phyloP scores from a whole-genome alignment of 1,139 yeast species.

The Geotrichum restrictum region DNA sequence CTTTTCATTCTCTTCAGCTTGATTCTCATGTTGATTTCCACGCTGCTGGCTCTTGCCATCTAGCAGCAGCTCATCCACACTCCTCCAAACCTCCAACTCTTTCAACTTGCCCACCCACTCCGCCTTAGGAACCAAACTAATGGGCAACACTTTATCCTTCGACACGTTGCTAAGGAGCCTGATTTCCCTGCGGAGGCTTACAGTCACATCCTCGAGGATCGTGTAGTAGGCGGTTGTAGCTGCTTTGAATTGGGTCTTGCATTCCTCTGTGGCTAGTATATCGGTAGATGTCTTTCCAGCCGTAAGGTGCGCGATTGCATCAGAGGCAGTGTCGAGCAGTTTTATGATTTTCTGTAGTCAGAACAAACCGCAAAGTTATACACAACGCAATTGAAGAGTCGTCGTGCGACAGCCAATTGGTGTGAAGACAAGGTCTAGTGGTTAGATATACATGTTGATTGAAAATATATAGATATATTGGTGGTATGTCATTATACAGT shows the following conservation, averaged over 20 bases:
- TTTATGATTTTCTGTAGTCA: slow-evolving; percentile 36
- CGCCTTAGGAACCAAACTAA: slow-evolving; percentile 38
- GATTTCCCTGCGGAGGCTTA: slow-evolving; percentile 42
- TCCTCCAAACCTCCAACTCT: slow-evolving; percentile 35
- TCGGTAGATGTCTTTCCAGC: slow-evolving; percentile 37
- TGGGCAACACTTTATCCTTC: slow-evolving; percentile 40
- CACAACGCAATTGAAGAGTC: too few species aligned
- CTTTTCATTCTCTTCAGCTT: background rate
- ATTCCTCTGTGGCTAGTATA: slow-evolving; percentile 27
- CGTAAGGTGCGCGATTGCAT: slow-evolving; percentile 40
- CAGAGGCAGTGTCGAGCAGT: slow-evolving; percentile 42
- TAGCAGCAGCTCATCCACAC: slow-evolving; percentile 24
- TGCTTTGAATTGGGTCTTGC: slow-evolving; percentile 36
- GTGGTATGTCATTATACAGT: too few species aligned
- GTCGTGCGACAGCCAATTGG: too few species aligned
- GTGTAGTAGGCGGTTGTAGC: slow-evolving; percentile 33
- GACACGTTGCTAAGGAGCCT: slow-evolving; percentile 41
- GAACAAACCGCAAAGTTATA: background rate
- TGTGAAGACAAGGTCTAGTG: too few species aligned
- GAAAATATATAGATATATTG: background rate
- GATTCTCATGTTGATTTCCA: background rate
- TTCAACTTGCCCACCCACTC: slow-evolving; percentile 37
- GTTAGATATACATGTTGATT: background rate
- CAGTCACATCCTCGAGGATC: slow-evolving; percentile 38
- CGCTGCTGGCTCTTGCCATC: slow-evolving; percentile 6